phyloP scores from a whole-genome alignment of 768 basidiomycete species.

The Hydnomerulius pinastri region DNA sequence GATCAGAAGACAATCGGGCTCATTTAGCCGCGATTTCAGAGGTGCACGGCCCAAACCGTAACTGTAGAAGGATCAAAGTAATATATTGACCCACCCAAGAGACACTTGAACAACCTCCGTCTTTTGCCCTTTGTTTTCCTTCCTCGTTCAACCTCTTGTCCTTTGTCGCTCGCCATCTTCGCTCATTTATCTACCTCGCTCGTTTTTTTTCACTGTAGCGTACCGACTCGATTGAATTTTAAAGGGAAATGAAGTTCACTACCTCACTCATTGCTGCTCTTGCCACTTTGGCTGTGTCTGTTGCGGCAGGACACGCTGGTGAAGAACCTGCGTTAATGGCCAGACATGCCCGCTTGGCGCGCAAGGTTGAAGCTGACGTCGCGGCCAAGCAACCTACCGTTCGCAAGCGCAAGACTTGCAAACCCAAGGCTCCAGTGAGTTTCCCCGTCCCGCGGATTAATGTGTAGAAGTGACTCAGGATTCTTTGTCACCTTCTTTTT shows the following conservation, averaged over 20 bases:
- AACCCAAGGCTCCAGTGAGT: background rate
- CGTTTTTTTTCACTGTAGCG: constrained; percentile 5
- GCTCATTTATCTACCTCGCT: constrained; percentile 10
- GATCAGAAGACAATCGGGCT: background rate
- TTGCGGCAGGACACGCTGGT: constrained; percentile 33
- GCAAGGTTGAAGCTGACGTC: constrained; percentile 20
- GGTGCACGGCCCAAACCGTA: background rate
- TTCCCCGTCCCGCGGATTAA: background rate
- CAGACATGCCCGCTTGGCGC: constrained; percentile 28
- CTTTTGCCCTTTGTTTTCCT: too few relatives aligned
- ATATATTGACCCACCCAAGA: too few relatives aligned
- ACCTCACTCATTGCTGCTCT: constrained; percentile 42
- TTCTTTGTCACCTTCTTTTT: constrained; percentile 5
- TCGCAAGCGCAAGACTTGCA: constrained; percentile 1
- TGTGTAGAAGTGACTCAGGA: background rate
- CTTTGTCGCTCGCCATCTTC: background rate
- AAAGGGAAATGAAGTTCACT: constrained; percentile 50
- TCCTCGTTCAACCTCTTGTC: background rate
- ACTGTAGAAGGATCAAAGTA: too few relatives aligned
- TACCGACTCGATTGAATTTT: constrained; percentile 10
- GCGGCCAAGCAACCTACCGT: background rate
- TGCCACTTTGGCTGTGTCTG: constrained; percentile 25
- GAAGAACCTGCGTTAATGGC: constrained; percentile 38
- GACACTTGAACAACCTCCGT: too few relatives aligned
- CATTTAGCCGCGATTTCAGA: background rate